A percentile compares a stretch with the other conserved stretches of the same genome.
Evolutionary conservation across 371 early-diverging fungal species (phyloP).

Genomic region (Rhizomucor miehei): DNA sequence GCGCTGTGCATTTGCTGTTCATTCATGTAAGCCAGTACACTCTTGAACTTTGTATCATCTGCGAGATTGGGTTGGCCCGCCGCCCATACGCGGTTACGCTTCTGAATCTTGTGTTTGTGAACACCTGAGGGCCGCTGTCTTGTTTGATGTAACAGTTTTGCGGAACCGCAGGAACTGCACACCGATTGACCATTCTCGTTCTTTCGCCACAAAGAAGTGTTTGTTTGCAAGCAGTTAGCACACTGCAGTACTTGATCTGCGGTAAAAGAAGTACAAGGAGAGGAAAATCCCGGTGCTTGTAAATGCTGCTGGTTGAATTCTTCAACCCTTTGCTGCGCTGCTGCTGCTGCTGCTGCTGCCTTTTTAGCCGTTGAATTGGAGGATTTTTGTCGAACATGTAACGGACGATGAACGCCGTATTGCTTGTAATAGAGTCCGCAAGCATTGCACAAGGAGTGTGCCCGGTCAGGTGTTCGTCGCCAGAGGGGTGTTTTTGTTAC

Average conservation of each 20-base stretch:
- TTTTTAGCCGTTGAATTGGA: not conserved
- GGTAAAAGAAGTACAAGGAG: too few relatives aligned
- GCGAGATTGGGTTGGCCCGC: not conserved
- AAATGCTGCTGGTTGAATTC: not conserved
- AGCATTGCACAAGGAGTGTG: slow-evolving; percentile 82
- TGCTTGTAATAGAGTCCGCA: slow-evolving; percentile 82
- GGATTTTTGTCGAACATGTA: slow-evolving; percentile 57
- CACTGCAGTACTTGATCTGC: slow-evolving; percentile 36
- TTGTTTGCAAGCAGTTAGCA: slow-evolving; percentile 76
- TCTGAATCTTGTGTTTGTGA: slow-evolving; percentile 61
- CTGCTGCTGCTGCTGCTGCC: not conserved
- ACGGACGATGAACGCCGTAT: slow-evolving; percentile 69
- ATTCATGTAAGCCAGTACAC: slow-evolving; percentile 26
- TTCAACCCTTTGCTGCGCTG: not conserved
- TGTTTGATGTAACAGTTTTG: slow-evolving; percentile 2
- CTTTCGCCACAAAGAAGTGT: slow-evolving; percentile 86
- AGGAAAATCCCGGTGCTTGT: too few relatives aligned
- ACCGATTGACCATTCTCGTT: slow-evolving; percentile 73
- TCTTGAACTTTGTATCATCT: slow-evolving; percentile 25
- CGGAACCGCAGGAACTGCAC: slow-evolving; percentile 81
- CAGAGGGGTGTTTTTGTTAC: slow-evolving; percentile 82
- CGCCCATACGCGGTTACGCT: slow-evolving; percentile 48
- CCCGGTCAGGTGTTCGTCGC: slow-evolving; percentile 76
- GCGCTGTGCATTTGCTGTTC: slow-evolving; percentile 25
- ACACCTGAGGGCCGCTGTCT: slow-evolving; percentile 55